Evolutionary conservation across 2,329 filamentous ascomycete species (phyloP), one percentile per base, ranked within the genome.

Genomic region (Chrysoporthe cubensis): DNA sequence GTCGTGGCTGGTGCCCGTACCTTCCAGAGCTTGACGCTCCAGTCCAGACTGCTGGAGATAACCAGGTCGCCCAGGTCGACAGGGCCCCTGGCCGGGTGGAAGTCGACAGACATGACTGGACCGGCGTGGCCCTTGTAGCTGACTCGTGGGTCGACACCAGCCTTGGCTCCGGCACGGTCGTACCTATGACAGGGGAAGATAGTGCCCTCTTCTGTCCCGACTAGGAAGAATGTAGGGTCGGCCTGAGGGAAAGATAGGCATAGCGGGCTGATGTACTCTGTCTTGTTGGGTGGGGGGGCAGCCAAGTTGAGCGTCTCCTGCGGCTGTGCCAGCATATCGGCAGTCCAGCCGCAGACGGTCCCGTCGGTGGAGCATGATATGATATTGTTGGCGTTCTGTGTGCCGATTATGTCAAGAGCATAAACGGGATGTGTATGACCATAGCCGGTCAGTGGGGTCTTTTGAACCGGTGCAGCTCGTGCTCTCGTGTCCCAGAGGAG

Each of bases 341-440:
- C 93, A 66, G 92, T 94, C 96, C 96, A 99, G 60, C 94, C 93
- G 78, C 96, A 99, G 54, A 98, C 93, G 11, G 97, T 93, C 65
- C 96, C 96, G 76, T 99, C 96, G 0, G 96, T 99, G 1, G 94
- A 97, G 77, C 93, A 95, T 44, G 94, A 97, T 74, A 99, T 92
- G 77, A 99, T 97, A 79, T 98, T 99, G 82, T 97, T 97, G 68
- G 96, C 96, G 78, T 99, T 99, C 76, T 98, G 96, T 0, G 96
- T 99, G 71, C 96, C 96, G 62, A 99, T 93, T 66, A 99, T 96
- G 71, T 96, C 92, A 67, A 99, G 89, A 50, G 91, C 94, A 82
- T 99, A 99, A 71, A 99, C 92, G 0, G 96, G 96, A 76, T 99
- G 96, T 8, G 96, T 97, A 78, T 99, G 96, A 16, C 96, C 94